Evolutionary conservation across 495 filamentous ascomycete species (phyloP).

Genomic region (Neurospora sp.): DNA sequence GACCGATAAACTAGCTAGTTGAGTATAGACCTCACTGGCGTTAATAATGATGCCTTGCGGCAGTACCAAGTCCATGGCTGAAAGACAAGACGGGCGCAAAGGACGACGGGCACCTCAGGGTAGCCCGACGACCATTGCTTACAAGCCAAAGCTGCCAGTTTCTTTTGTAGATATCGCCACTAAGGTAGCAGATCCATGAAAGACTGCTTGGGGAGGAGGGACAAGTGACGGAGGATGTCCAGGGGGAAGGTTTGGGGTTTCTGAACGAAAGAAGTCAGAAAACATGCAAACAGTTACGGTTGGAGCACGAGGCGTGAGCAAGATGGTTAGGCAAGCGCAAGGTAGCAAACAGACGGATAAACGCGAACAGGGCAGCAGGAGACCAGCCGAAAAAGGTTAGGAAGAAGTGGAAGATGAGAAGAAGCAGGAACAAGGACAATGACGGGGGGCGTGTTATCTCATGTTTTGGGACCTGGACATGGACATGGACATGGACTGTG

Average conservation of each 20-base stretch:
- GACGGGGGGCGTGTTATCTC: neutral
- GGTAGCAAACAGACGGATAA: neutral
- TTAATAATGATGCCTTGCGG: constrained; percentile 36
- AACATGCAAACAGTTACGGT: neutral
- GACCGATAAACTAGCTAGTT: constrained; percentile 37
- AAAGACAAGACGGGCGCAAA: constrained; percentile 1
- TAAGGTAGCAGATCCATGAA: neutral
- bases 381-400: neutral
- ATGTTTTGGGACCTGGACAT: neutral
- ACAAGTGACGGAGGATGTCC: neutral
- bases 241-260: neutral
- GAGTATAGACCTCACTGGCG: constrained; percentile 31
- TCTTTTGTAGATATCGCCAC: neutral
- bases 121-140: constrained; percentile 1
- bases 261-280: neutral
- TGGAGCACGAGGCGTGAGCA: neutral
- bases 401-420: neutral
- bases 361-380: neutral
- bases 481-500: neutral
- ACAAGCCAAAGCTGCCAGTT: neutral
- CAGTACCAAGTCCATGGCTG: constrained; percentile 10
- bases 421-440: neutral
- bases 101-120: neutral
- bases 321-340: neutral
- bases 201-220: neutral